Percentiles rank a stretch among this genome's conserved stretches.
Evolutionary conservation across 306 rosid species (phyloP).

Genomic region (Begonia masoniana): DNA sequence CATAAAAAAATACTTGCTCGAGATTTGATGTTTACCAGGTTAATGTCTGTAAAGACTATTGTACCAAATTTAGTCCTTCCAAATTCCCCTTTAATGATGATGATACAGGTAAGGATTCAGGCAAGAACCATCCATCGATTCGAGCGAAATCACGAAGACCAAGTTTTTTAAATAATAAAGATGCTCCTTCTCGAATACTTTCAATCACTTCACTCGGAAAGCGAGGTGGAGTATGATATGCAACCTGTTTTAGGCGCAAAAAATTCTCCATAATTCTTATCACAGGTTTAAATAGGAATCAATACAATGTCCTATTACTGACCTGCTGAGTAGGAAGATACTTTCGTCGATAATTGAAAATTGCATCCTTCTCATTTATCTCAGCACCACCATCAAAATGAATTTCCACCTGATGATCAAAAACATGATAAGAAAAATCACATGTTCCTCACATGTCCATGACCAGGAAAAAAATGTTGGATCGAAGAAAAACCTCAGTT

Average conservation of each 20-base stretch:
- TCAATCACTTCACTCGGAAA: slow-evolving; percentile 66
- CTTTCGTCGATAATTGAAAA: slow-evolving; percentile 87
- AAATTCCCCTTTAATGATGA: slow-evolving; percentile 33
- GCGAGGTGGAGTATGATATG: slow-evolving; percentile 91
- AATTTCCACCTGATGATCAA: slow-evolving; percentile 68
- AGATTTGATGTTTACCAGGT: slow-evolving; percentile 41
- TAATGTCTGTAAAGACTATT: slow-evolving; percentile 70
- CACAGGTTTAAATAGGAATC: background rate
- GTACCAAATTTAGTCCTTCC: slow-evolving; percentile 68
- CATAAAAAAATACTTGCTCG: slow-evolving; percentile 4
- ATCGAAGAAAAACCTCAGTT: slow-evolving; percentile 53
- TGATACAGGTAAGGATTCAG: slow-evolving; percentile 30
- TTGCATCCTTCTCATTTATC: slow-evolving; percentile 77
- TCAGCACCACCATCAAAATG: slow-evolving; percentile 47
- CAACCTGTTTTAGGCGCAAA: slow-evolving; percentile 41
- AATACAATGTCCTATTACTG: slow-evolving; percentile 3
- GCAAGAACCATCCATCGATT: slow-evolving; percentile 95
- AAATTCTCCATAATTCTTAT: background rate
- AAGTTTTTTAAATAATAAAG: slow-evolving; percentile 52
- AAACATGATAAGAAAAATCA: slow-evolving; percentile 9
- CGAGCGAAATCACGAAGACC: slow-evolving; percentile 82
- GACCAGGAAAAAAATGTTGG: background rate
- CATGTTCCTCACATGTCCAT: background rate
- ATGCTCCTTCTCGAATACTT: slow-evolving; percentile 74
- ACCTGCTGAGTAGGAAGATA: slow-evolving; percentile 99